Evolutionary conservation across 345 rosid species (phyloP), one percentile per base, ranked within the genome.

Genomic region (Excoecaria agallocha): DNA sequence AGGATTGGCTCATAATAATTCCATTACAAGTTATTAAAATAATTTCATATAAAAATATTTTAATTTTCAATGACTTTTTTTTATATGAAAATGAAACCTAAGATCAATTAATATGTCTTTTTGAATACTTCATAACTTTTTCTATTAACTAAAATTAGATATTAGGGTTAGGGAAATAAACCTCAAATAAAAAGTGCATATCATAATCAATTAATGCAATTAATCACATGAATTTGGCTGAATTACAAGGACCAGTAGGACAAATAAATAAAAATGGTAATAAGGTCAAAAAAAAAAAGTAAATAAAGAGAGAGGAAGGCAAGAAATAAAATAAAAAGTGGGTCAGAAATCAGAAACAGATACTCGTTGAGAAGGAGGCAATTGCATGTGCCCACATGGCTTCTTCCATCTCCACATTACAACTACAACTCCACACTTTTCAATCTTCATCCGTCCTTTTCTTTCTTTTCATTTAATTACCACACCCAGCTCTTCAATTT

Each of bases 381-480:
- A 76, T 55, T 56, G 46, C 75, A 70, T 76, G 79, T 76, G 79
- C 75, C 71, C 79, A 76, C 79, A 70, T 70, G 75, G 66, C 71
- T 19, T 37, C 30, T 62, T 51, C 61, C 59, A 12, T 69, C 62
- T 69, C 12, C 50, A 17, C 30, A 38, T 16, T 17, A 16, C 59
- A 3, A 22, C 62, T 15, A 30, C 25, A 22, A 58, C 37, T 13
- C 25, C 24, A 55, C 62, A 56, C 8, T 25, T 1, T 12, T n/a
- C 25, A 16, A 10, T 13, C 17, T n/a, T 16, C 8, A 5, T 16
- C 39, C 48, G 25, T 38, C 19, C 6, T 3, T 17, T 24, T 71
- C 15, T 24, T 30, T 50, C 19, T 20, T 20, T 58, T 17, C 6
- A 43, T 45, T 12, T 24, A 3, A 12, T 35, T 22, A 9, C 8